A percentile compares a stretch with the other conserved stretches of the same genome.
phyloP scores from a whole-genome alignment of 768 basidiomycete genomes.

The Pluteus cervinus region DNA sequence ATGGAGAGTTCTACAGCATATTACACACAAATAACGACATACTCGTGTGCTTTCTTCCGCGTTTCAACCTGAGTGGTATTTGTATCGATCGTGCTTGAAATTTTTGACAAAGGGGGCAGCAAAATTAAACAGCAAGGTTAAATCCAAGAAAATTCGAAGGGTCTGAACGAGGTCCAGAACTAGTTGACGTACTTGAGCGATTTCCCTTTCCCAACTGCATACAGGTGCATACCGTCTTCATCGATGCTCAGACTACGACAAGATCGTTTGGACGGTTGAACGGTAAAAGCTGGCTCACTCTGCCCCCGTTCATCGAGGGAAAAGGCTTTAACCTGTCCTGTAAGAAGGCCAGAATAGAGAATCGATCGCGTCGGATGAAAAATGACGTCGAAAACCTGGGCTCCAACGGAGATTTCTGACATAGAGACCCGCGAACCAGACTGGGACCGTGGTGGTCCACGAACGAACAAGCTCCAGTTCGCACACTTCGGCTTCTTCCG shows the following conservation, averaged over 20 bases:
- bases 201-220: conserved; percentile 78
- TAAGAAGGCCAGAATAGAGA: conserved; percentile 76
- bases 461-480: neutral
- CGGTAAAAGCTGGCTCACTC: conserved; percentile 48
- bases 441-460: too few species aligned
- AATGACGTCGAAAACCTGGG: conserved; percentile 83
- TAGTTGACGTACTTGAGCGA: conserved; percentile 71
- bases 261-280: conserved; percentile 77
- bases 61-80: conserved; percentile 44
- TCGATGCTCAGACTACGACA: conserved; percentile 69
- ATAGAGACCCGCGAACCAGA: too few species aligned
- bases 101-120: neutral
- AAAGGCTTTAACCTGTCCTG: conserved; percentile 80
- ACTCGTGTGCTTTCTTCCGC: conserved; percentile 62
- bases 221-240: conserved; percentile 63
- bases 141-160: neutral
- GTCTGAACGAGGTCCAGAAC: too few species aligned
- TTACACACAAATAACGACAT: conserved; percentile 21
- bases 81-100: conserved; percentile 60
- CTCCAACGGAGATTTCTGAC: conserved; percentile 62
- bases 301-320: conserved; percentile 68
- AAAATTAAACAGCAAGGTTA: neutral
- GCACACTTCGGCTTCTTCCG: neutral
- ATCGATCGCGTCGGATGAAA: conserved; percentile 74
- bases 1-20: conserved; percentile 17